Base-by-base conservation (phyloP, 495 filamentous ascomycete species). In the Trichoderma erinaceum region DNA sequence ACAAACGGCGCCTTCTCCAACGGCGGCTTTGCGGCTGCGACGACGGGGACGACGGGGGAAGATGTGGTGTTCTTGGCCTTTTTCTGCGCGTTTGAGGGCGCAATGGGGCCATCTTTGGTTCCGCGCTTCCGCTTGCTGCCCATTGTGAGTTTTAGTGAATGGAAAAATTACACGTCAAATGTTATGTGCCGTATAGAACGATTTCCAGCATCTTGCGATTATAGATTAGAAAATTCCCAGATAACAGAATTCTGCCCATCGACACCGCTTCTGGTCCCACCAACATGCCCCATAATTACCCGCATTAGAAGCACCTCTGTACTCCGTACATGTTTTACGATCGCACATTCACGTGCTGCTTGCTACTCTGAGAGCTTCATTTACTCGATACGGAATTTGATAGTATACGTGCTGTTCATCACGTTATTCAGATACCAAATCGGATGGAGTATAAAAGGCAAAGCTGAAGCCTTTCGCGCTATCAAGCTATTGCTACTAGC, bases 121-220 rank as follows among this genome's bases (percentile, higher is more conserved):
- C 66, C 66, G 48, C 27, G 50, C 32, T 67, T 67, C 27, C 66
- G n/a, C 25, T 67, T 67, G 35, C 50, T 67, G 16, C 66, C 66
- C 66, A 67, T 67, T 18, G 5, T 63, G 50, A 35, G 8, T 23
- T 21, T 21, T 43, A 23, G 27, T 10, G 12, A 13, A 41, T 0
- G 5, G 23, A 32, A 32, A 61, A 32, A 32, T 3, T 27, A 32
- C 56, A 32, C n/a, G 25, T 29, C 25, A 61, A 52, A 16, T 21
- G 18, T 35, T 13, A 12, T 12, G 23, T 61, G 10, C 56, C n/a
- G 25, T 29, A 27, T 35, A 3, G 11, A 13, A 61, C 50, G 23
- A 18, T 7, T 61, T 11, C 56, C 56, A 61, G 29, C 35, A 61
- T 61, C 56, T 32, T 27, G 13, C 25, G 44, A 61, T 5, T 23